A percentile compares a stretch with the other conserved stretches of the same genome.
phyloP scores from a whole-genome alignment of 2,329 filamentous ascomycete genomes.

The Fusarium miscanthi region DNA sequence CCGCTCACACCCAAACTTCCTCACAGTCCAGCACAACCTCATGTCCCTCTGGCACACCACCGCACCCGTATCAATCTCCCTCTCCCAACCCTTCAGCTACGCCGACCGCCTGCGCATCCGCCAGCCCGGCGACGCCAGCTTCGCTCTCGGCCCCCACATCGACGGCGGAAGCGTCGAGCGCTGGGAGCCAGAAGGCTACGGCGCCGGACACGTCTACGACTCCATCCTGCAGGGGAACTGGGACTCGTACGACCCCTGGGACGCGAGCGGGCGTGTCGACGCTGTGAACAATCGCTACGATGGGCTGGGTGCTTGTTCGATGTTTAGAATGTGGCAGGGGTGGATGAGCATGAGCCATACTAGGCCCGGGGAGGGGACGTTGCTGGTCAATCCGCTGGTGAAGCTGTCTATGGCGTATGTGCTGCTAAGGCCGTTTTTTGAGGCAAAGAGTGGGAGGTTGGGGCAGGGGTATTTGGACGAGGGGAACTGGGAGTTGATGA shows the following conservation, averaged over 20 bases:
- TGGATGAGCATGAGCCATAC: conserved; percentile 86
- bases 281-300: conserved; percentile 82
- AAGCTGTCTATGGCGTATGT: conserved; percentile 81
- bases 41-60: conserved; percentile 70
- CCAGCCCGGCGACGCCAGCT: conserved; percentile 75
- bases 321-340: conserved; percentile 90
- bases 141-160: conserved; percentile 78
- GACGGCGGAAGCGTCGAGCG: conserved; percentile 81
- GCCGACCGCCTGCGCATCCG: conserved; percentile 79
- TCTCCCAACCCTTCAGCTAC: conserved; percentile 70
- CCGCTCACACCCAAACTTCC: conserved; percentile 72
- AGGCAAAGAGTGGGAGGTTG: conserved; percentile 52
- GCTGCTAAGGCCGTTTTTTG: conserved; percentile 87
- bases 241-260: conserved; percentile 87
- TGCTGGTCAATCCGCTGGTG: conserved; percentile 84
- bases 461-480: conserved; percentile 57
- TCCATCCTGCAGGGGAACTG: conserved; percentile 78
- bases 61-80: conserved; percentile 59
- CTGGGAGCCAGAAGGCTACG: conserved; percentile 78
- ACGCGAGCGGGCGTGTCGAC: conserved; percentile 74
- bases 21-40: conserved; percentile 70
- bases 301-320: conserved; percentile 82
- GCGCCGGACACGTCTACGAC: conserved; percentile 75
- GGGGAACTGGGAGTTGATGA: conserved; percentile 70
- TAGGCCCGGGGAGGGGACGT: conserved; percentile 78